A percentile compares a stretch with the other conserved stretches of the same genome.
Evolutionary conservation across 768 basidiomycete species (phyloP).

Genomic region (Amanita fuliginea): DNA sequence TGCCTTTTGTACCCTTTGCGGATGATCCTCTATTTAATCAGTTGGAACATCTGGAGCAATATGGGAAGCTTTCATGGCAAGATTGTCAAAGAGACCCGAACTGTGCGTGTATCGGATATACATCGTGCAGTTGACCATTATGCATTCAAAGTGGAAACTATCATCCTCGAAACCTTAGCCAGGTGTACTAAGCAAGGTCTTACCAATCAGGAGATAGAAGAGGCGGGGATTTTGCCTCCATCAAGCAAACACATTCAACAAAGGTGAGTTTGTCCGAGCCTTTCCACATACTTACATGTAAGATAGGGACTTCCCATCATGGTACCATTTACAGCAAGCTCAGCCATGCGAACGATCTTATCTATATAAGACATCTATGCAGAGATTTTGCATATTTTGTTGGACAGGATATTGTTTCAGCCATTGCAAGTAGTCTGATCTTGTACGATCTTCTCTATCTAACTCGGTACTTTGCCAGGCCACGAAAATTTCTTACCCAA

Average conservation of each 20-base stretch:
- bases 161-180: constrained; percentile 36
- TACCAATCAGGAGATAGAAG: constrained; percentile 33
- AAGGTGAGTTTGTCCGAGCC: not conserved
- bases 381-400: constrained; percentile 12
- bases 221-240: constrained; percentile 32
- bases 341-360: constrained; percentile 6
- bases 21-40: constrained; percentile 48
- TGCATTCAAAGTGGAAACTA: constrained; percentile 29
- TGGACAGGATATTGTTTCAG: constrained; percentile 35
- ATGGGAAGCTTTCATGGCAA: constrained; percentile 44
- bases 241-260: not conserved
- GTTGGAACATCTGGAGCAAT: constrained; percentile 25
- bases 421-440: constrained; percentile 27
- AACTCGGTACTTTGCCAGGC: not conserved
- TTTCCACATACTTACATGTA: not conserved
- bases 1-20: constrained; percentile 52
- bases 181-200: constrained; percentile 25
- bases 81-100: constrained; percentile 19
- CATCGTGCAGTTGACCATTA: not conserved
- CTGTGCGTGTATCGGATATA: constrained; percentile 15
- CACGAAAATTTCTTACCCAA: constrained; percentile 18
- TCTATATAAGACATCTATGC: not conserved
- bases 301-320: constrained; percentile 12
- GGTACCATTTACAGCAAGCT: not conserved
- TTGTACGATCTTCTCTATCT: not conserved